A percentile compares a stretch with the other conserved stretches of the same genome.
Evolutionary conservation across 495 filamentous ascomycete species (phyloP).

Genomic region (Schizothecium vesticola): DNA sequence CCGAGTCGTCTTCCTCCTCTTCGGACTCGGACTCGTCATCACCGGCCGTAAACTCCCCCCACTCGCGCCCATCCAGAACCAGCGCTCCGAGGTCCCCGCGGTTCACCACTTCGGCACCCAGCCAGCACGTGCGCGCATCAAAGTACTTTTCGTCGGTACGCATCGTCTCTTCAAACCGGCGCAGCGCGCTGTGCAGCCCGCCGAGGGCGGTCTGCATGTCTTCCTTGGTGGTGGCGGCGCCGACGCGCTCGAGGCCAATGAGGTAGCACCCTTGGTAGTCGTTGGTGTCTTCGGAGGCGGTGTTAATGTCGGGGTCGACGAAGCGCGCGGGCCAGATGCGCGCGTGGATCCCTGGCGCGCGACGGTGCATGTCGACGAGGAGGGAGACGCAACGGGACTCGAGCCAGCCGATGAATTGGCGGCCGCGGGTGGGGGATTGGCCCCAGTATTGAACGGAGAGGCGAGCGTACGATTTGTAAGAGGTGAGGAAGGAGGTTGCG

Average conservation of each 20-base stretch:
- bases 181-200: constrained; percentile 35
- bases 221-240: constrained; percentile 21
- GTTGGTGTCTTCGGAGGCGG: constrained; percentile 3
- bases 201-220: constrained; percentile 28
- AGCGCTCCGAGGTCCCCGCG: constrained; percentile 33
- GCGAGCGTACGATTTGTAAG: constrained; percentile 45
- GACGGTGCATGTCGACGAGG: constrained; percentile 47
- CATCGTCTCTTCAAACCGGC: constrained; percentile 45
- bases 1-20: constrained; percentile 25
- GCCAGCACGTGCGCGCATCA: constrained; percentile 43
- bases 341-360: constrained; percentile 39
- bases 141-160: constrained; percentile 43
- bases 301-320: constrained; percentile 16
- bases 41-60: constrained; percentile 40
- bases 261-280: constrained; percentile 53
- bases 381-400: constrained; percentile 47
- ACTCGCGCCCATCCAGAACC: constrained; percentile 43
- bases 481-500: constrained; percentile 39
- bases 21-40: constrained; percentile 30
- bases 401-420: constrained; percentile 47
- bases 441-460: constrained; percentile 56
- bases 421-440: constrained; percentile 38
- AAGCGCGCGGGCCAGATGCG: constrained; percentile 57
- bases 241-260: constrained; percentile 45
- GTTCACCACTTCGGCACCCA: constrained; percentile 39